Evolutionary conservation across 371 early-diverging fungal genomes (phyloP), one percentile per base, ranked within the genome.

Genomic region (Dichotomocladium elegans): DNA sequence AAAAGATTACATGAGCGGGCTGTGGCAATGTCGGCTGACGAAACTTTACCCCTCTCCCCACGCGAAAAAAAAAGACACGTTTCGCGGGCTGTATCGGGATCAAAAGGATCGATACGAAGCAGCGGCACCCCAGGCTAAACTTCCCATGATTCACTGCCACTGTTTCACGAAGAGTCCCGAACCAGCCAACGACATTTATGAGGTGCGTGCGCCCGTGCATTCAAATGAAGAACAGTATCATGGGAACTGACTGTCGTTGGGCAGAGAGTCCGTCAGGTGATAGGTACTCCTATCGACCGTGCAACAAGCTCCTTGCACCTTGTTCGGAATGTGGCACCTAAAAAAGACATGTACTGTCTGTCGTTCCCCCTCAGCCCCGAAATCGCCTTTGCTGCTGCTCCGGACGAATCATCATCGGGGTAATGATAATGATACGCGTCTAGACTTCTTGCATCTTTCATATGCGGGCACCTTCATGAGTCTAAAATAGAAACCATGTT

Each of bases 281-380:
- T 84, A 50, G 80, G 77, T 14, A 55, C 68, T 22, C 55, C 63
- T 35, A 49, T 83, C 11, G 80, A 82, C 29, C 53, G 58, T 40
- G 69, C 75, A 45, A 66, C 69, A 19, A 65, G 79, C 21, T 58
- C 63, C 1, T 55, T 92, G 1, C 86, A 90, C 55, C 82, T 76
- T 57, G 98, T 99, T 2, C 85, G 98, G 24, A 89, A 86, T 47
- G 99, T 99, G 0, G 96, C 99, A 2, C 99, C 99, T 2, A 94
- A 93, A 55, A 99, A 97, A 77, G 94, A 96, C 41, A 98, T 99
- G 99, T 88, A 90, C 61, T 98, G 99, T 58, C 70, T 96, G 33
- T 88, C 91, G 4, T 92, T 99, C 62, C 74, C 76, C 12, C 61
- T 94, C 34, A 86, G 81, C 27, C 62, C 74, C 9, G 81, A 75